Evolutionary conservation across 1,139 yeast genomes (phyloP).

Genomic region (Geotrichum australiense): DNA sequence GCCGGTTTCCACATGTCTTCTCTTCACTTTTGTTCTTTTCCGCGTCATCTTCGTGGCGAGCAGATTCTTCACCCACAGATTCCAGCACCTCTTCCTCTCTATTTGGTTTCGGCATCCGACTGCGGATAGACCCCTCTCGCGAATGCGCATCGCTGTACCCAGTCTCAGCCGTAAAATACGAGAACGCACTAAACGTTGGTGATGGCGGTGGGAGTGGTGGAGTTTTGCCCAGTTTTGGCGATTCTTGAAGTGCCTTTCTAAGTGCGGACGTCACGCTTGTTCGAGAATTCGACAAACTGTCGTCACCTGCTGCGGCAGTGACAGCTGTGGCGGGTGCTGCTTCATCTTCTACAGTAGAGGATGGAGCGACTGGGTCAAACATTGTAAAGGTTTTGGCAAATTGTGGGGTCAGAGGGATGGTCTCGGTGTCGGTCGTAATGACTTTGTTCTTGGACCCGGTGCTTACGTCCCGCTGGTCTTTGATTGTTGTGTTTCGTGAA

Average conservation of each 20-base stretch:
- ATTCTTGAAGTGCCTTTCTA: slow-evolving; percentile 7
- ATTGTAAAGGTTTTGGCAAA: slow-evolving; percentile 11
- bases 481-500: no score
- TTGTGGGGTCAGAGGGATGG: slow-evolving; percentile 13
- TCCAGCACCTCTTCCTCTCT: not conserved
- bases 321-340: not conserved
- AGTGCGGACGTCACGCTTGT: not conserved
- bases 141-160: not conserved
- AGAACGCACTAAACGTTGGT: slow-evolving; percentile 6
- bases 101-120: not conserved
- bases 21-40: not conserved
- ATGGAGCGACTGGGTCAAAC: slow-evolving; percentile 2
- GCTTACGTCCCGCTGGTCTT: no score
- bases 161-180: not conserved
- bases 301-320: no score
- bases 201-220: slow-evolving; percentile 14
- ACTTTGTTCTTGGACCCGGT: no score
- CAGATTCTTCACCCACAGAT: not conserved
- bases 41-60: not conserved
- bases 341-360: not conserved
- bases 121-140: not conserved
- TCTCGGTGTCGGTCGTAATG: slow-evolving; percentile 1
- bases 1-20: not conserved
- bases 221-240: slow-evolving; percentile 15
- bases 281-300: no score